phyloP scores from a whole-genome alignment of 2,329 filamentous ascomycete genomes.

The Neofusicoccum parvum region DNA sequence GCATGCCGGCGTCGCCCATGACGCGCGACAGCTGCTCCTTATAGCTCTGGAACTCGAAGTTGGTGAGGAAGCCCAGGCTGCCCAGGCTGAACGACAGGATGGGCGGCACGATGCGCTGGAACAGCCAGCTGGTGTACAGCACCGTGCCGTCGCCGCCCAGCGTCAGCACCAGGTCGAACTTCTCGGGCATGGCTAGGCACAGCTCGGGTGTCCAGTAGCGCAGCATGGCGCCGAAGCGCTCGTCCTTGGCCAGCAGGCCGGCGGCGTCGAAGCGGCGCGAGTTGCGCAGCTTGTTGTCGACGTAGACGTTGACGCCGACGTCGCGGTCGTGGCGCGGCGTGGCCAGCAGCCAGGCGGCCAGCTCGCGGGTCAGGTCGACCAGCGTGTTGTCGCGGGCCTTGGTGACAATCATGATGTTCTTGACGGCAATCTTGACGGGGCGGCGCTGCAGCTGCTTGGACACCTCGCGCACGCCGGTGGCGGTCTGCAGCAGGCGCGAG shows the following conservation, averaged over 20 bases:
- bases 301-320: slow-evolving; percentile 90
- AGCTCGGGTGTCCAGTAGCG: slow-evolving; percentile 96
- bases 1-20: slow-evolving; percentile 95
- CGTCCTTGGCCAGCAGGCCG: slow-evolving; percentile 71
- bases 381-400: slow-evolving; percentile 95
- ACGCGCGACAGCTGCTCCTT: slow-evolving; percentile 82
- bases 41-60: slow-evolving; percentile 85
- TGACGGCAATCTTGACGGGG: slow-evolving; percentile 88
- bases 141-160: slow-evolving; percentile 87
- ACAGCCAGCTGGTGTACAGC: slow-evolving; percentile 88
- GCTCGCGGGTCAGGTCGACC: slow-evolving; percentile 83
- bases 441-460: slow-evolving; percentile 91
- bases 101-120: slow-evolving; percentile 83
- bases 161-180: slow-evolving; percentile 90
- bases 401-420: slow-evolving; percentile 97
- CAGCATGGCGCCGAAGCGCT: slow-evolving; percentile 79
- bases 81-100: slow-evolving; percentile 83
- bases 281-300: slow-evolving; percentile 89
- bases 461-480: slow-evolving; percentile 91
- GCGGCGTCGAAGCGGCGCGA: slow-evolving; percentile 85
- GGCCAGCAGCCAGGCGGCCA: slow-evolving; percentile 82
- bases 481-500: slow-evolving; percentile 90
- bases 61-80: slow-evolving; percentile 85
- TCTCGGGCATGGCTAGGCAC: slow-evolving; percentile 90
- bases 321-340: slow-evolving; percentile 87